Conservation (phyloP, 768 basidiomycete species). For the Amanita rimosa region DNA sequence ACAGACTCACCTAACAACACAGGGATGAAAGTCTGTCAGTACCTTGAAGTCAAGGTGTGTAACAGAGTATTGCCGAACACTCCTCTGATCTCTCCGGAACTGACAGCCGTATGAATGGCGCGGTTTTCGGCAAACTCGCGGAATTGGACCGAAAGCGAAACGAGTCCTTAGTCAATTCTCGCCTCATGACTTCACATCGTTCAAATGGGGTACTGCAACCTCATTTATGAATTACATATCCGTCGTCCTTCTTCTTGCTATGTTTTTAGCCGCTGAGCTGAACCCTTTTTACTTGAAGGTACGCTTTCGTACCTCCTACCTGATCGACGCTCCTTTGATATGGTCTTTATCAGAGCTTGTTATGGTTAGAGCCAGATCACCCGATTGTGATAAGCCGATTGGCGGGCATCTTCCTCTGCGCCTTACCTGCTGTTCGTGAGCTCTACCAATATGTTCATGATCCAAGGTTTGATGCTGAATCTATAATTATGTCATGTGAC, state of each 20-base stretch:
- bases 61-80: constrained; percentile 4
- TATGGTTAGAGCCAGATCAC: constrained; percentile 90
- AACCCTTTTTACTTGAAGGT: constrained; percentile 88
- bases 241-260: constrained; percentile 64
- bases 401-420: constrained; percentile 72
- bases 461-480: constrained; percentile 45
- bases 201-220: constrained; percentile 77
- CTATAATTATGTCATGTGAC: not conserved
- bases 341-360: constrained; percentile 25
- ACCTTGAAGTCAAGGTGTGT: constrained; percentile 75
- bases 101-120: constrained; percentile 76
- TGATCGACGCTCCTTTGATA: constrained; percentile 3
- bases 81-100: constrained; percentile 5
- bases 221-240: constrained; percentile 65
- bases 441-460: constrained; percentile 76
- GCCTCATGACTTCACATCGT: constrained; percentile 80
- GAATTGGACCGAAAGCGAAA: constrained; percentile 67
- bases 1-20: constrained; percentile 10
- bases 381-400: constrained; percentile 69
- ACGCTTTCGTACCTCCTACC: constrained; percentile 10
- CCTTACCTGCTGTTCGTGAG: constrained; percentile 78
- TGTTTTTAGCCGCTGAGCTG: constrained; percentile 76
- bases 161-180: constrained; percentile 78
- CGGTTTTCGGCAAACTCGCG: constrained; percentile 67
- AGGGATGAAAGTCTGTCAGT: constrained; percentile 86